Percentiles rank a stretch among this genome's conserved stretches.
Evolutionary conservation across 2,329 filamentous ascomycete genomes (phyloP).

Genomic region (Polychaeton citri): DNA sequence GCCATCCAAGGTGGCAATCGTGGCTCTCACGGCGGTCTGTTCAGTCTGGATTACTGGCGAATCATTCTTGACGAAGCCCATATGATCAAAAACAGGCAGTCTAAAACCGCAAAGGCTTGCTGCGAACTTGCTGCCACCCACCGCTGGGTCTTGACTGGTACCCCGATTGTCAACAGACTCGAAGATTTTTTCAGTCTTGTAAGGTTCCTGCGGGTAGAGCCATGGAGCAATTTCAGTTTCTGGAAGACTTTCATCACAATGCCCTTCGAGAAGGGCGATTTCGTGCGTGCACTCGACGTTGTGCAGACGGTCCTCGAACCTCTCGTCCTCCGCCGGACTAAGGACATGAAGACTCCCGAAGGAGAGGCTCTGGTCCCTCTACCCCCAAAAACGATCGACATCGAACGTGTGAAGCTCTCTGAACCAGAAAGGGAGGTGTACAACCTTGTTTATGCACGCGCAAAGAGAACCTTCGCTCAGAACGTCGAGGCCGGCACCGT

Average conservation of each 20-base stretch:
- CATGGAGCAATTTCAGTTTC: slow-evolving; percentile 98
- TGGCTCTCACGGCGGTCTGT: slow-evolving; percentile 54
- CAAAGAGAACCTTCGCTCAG: slow-evolving; percentile 69
- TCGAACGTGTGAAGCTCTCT: slow-evolving; percentile 78
- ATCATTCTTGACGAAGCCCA: slow-evolving; percentile 94
- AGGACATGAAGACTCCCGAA: slow-evolving; percentile 93
- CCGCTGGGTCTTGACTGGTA: slow-evolving; percentile 88
- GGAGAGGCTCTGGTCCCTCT: slow-evolving; percentile 71
- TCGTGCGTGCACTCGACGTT: slow-evolving; percentile 83
- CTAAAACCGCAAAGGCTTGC: slow-evolving; percentile 89
- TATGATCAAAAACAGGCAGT: slow-evolving; percentile 72
- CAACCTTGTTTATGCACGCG: slow-evolving; percentile 72
- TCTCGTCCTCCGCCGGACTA: slow-evolving; percentile 85
- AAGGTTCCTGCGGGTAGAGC: slow-evolving; percentile 83
- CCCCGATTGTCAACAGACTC: slow-evolving; percentile 88
- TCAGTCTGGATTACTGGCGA: slow-evolving; percentile 87
- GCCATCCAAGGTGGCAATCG: slow-evolving; percentile 52
- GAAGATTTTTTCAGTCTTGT: slow-evolving; percentile 92
- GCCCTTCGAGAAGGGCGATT: slow-evolving; percentile 91
- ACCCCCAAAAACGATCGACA: slow-evolving; percentile 67
- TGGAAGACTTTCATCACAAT: slow-evolving; percentile 99
- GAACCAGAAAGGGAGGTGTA: slow-evolving; percentile 81
- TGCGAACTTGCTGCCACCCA: slow-evolving; percentile 78
- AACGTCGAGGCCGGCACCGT: slow-evolving; percentile 87
- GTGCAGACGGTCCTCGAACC: slow-evolving; percentile 95